phyloP scores from a whole-genome alignment of 495 filamentous ascomycete genomes.

The Hyaloscypha variabilis region DNA sequence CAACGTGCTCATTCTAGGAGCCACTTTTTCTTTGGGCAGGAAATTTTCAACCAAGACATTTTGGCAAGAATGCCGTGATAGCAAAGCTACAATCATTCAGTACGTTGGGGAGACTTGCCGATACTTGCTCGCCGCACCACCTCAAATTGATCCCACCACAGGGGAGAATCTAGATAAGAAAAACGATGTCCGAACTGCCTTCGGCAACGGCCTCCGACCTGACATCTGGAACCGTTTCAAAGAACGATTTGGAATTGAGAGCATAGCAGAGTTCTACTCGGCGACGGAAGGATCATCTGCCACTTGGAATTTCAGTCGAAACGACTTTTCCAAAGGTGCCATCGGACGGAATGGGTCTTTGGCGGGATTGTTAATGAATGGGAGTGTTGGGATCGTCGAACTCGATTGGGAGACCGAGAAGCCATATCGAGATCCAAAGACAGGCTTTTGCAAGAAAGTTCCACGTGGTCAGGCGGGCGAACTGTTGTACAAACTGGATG shows the following conservation, averaged over 20 bases:
- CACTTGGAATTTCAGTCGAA: constrained; percentile 75
- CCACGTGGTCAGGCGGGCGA: constrained; percentile 73
- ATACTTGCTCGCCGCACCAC: constrained; percentile 78
- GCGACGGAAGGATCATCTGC: constrained; percentile 79
- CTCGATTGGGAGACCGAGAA: constrained; percentile 73
- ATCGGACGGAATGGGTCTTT: constrained; percentile 78
- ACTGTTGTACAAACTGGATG: constrained; percentile 73
- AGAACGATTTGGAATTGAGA: constrained; percentile 79
- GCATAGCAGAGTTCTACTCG: constrained; percentile 87
- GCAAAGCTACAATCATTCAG: constrained; percentile 80
- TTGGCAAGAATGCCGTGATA: constrained; percentile 76
- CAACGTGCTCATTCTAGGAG: constrained; percentile 58
- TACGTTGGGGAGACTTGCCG: constrained; percentile 96
- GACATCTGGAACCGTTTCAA: constrained; percentile 92
- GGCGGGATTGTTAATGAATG: constrained; percentile 53
- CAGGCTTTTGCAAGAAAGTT: constrained; percentile 69
- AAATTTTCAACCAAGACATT: constrained; percentile 84
- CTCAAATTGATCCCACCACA: constrained; percentile 61
- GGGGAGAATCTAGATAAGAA: constrained; percentile 76
- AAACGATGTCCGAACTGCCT: constrained; percentile 77
- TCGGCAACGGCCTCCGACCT: constrained; percentile 90
- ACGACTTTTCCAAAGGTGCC: constrained; percentile 76
- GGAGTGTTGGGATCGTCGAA: constrained; percentile 60
- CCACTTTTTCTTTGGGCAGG: constrained; percentile 71
- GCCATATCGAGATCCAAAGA: constrained; percentile 71